Evolutionary conservation across 2,329 filamentous ascomycete species (phyloP).

Genomic region (Botrytis tulipae): DNA sequence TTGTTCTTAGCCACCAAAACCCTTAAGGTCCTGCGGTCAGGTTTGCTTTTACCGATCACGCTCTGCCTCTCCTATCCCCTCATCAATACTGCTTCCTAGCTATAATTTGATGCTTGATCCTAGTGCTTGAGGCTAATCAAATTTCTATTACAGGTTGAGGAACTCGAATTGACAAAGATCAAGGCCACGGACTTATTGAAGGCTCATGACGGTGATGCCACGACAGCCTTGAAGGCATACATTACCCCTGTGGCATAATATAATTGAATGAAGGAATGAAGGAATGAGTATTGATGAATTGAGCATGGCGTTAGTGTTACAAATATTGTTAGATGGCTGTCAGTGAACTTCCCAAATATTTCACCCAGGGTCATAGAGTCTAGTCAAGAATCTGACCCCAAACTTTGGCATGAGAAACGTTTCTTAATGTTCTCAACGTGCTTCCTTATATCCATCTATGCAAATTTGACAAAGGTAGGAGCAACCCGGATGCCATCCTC

Average conservation of each 20-base stretch:
- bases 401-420: slow-evolving; percentile 2
- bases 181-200: slow-evolving; percentile 75
- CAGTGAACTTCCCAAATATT: background rate
- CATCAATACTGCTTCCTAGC: background rate
- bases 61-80: background rate
- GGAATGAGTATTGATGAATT: background rate
- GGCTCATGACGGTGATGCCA: slow-evolving; percentile 66
- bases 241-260: slow-evolving; percentile 38
- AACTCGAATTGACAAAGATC: slow-evolving; percentile 68
- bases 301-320: slow-evolving; percentile 31
- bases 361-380: background rate
- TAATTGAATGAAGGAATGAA: background rate
- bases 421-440: background rate
- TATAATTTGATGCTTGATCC: background rate
- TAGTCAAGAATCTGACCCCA: slow-evolving; percentile 4
- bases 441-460: background rate
- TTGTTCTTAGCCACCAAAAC: background rate
- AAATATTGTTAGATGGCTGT: background rate
- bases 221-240: slow-evolving; percentile 65
- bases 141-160: slow-evolving; percentile 54
- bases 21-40: background rate
- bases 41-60: background rate
- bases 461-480: slow-evolving; percentile 13
- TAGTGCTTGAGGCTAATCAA: slow-evolving; percentile 22
- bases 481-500: background rate